These are phyloP conservation scores for Podaxis sp. DNA, from an alignment of 768 basidiomycete genomes.

Conservation along the genomic window DNA sequence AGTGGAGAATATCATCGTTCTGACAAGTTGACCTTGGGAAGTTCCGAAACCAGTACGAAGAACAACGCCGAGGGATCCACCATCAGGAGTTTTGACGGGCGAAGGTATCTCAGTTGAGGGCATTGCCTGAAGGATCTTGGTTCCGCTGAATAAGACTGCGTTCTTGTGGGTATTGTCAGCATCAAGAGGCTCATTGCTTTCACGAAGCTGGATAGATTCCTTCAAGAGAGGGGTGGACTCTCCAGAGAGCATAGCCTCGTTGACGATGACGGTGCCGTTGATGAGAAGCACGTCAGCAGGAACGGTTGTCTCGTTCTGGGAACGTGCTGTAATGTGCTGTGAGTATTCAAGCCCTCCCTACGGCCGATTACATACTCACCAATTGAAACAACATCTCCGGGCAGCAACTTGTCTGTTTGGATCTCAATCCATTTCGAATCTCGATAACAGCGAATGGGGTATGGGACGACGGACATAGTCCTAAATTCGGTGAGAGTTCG, in stretches of 20 bases:
- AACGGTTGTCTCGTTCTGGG: constrained; percentile 79
- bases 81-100: constrained; percentile 76
- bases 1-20: constrained; percentile 99
- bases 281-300: constrained; percentile 94
- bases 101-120: constrained; percentile 40
- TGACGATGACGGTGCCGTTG: constrained; percentile 92
- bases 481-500: constrained; percentile 92
- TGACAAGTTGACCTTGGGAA: constrained; percentile 93
- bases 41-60: constrained; percentile 97
- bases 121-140: constrained; percentile 91
- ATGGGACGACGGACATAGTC: constrained; percentile 94
- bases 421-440: constrained; percentile 78
- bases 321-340: constrained; percentile 45
- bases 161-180: constrained; percentile 88
- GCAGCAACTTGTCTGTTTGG: constrained; percentile 84
- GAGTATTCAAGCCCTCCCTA: constrained; percentile 9
- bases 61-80: constrained; percentile 89
- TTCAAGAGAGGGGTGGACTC: constrained; percentile 97
- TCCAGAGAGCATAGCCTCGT: constrained; percentile 98
- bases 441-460: constrained; percentile 79
- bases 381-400: constrained; percentile 89
- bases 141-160: constrained; percentile 89
- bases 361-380: constrained; percentile 32
- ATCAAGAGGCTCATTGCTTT: constrained; percentile 72
- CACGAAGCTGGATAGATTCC: constrained; percentile 88